phyloP scores from a whole-genome alignment of 345 rosid species.

The Gossypium mustelinum region DNA sequence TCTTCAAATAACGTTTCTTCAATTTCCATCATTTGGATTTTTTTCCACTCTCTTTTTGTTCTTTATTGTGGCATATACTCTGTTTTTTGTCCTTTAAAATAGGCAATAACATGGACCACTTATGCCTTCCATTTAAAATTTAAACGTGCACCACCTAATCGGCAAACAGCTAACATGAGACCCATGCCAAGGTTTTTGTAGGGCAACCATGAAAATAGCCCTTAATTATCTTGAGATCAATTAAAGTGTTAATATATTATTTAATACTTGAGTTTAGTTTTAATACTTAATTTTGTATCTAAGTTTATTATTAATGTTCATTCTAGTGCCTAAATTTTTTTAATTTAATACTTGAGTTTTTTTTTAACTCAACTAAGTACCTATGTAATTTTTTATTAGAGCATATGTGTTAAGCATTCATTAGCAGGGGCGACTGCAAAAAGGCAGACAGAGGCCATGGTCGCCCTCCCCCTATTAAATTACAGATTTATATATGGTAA shows the following conservation, averaged over 20 bases:
- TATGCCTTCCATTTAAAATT: slow-evolving; percentile 5
- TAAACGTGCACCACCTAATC: not conserved
- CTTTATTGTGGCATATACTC: not conserved
- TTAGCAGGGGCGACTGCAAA: too few species aligned
- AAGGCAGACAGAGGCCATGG: too few species aligned
- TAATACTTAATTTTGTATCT: not conserved
- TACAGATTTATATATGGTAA: too few species aligned
- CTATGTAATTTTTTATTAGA: too few species aligned
- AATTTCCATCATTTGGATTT: slow-evolving; percentile 2
- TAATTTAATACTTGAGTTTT: too few species aligned
- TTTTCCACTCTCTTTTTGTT: slow-evolving; percentile 7
- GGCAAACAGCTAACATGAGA: not conserved
- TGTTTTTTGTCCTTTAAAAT: not conserved
- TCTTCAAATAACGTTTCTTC: not conserved
- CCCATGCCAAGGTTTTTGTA: not conserved
- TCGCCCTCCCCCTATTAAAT: too few species aligned
- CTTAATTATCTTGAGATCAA: not conserved
- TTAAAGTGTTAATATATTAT: not conserved
- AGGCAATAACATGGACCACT: not conserved
- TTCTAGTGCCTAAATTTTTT: too few species aligned
- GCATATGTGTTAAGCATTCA: too few species aligned
- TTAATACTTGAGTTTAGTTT: not conserved
- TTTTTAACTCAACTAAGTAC: too few species aligned
- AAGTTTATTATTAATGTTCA: not conserved
- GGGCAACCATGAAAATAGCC: not conserved